Conservation (phyloP, 164 flowering plant species). For the Saururus chinensis region DNA sequence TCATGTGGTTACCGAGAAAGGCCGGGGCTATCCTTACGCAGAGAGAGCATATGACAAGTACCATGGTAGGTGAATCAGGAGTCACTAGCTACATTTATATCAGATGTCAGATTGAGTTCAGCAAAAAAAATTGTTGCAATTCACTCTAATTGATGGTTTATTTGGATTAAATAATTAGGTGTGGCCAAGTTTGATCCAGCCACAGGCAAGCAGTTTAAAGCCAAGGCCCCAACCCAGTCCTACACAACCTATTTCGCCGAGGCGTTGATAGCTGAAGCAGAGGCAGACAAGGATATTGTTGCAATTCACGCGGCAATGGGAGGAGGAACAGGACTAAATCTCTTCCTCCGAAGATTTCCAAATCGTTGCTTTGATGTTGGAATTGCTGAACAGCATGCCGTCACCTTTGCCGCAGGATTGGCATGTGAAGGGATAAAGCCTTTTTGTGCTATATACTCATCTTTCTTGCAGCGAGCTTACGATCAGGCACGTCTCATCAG, state of each 20-base stretch:
- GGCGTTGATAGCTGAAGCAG: constrained; percentile 95
- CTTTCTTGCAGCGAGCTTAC: constrained; percentile 94
- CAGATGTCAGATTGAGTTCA: background rate
- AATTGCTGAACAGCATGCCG: constrained; percentile 97
- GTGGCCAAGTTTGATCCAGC: constrained; percentile 90
- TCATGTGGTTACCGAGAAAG: constrained; percentile 95
- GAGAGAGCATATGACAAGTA: constrained; percentile 93
- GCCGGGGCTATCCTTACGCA: constrained; percentile 93
- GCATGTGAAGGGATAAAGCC: constrained; percentile 96
- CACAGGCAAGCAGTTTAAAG: constrained; percentile 86
- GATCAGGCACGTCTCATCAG: constrained; percentile 55
- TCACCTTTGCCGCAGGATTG: constrained; percentile 95
- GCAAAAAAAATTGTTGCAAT: background rate
- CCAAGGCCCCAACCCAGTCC: constrained; percentile 55
- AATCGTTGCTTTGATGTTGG: constrained; percentile 91
- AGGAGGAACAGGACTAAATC: constrained; percentile 92
- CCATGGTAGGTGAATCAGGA: constrained; percentile 46
- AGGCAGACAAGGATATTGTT: constrained; percentile 66
- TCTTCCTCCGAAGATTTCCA: constrained; percentile 73
- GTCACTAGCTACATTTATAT: background rate
- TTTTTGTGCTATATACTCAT: constrained; percentile 89
- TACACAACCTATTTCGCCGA: constrained; percentile 91
- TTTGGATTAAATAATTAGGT: constrained; percentile 28
- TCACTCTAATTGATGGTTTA: background rate
- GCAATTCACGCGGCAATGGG: constrained; percentile 99